Evolutionary conservation across 192 early-diverging fungal genomes (phyloP).

Genomic region (Backusella macrospora): DNA sequence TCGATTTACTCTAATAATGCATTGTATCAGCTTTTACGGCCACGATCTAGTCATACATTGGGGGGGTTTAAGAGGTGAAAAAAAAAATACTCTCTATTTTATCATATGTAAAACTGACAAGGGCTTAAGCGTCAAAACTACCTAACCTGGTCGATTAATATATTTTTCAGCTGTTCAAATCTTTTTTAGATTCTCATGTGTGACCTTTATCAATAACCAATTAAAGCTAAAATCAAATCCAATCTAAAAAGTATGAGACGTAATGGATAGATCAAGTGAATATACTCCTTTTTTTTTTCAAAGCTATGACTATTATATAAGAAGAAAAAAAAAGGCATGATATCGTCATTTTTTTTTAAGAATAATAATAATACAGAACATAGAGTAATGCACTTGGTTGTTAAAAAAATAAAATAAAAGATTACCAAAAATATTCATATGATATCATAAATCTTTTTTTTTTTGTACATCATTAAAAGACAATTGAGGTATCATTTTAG

Average conservation of each 20-base stretch:
- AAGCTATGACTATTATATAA: too few species aligned
- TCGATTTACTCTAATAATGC: too few species aligned
- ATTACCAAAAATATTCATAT: slow-evolving; percentile 1
- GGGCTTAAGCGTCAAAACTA: neutral
- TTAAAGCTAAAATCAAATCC: neutral
- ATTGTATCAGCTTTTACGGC: neutral
- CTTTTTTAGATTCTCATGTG: neutral
- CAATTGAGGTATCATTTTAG: neutral
- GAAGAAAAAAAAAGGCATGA: neutral
- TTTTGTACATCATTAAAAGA: neutral
- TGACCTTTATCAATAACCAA: neutral
- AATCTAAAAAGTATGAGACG: neutral
- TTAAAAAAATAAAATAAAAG: neutral
- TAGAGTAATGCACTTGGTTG: too few species aligned
- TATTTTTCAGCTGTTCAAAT: too few species aligned
- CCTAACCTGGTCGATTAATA: too few species aligned
- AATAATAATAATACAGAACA: too few species aligned
- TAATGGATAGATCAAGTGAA: neutral
- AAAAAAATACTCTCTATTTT: neutral
- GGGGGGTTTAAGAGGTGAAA: neutral
- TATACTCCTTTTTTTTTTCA: neutral
- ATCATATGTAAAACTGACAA: slow-evolving; percentile 12
- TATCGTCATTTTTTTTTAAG: neutral
- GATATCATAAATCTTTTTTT: neutral
- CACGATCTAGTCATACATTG: slow-evolving; percentile 13